Evolutionary conservation across 257 asterid genomes (phyloP).

Genomic region (Salvia rosmarinus): DNA sequence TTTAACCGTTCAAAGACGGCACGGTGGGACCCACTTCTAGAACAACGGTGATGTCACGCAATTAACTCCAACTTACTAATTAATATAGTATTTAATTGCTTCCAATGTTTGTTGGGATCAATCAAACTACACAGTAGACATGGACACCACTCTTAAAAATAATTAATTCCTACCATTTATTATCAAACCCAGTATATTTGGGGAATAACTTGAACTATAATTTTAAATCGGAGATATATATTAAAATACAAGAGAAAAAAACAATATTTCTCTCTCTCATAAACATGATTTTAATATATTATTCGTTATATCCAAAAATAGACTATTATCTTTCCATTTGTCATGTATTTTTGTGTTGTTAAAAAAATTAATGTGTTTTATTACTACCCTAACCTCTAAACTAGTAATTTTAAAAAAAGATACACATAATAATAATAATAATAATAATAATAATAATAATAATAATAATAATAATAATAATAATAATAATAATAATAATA

Average conservation of each 20-base stretch:
- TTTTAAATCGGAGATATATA: neutral
- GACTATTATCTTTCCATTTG: neutral
- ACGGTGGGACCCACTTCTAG: conserved; percentile 31
- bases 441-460: too few species aligned
- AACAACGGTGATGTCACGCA: conserved; percentile 16
- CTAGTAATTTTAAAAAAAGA: too few species aligned
- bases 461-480: too few species aligned
- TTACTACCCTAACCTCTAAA: too few species aligned
- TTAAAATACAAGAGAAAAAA: too few species aligned
- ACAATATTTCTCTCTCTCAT: neutral
- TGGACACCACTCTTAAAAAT: conserved; percentile 34
- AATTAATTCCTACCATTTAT: conserved; percentile 1
- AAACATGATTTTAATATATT: neutral
- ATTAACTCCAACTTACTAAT: too few species aligned
- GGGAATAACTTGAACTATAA: neutral
- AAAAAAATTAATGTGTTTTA: too few species aligned
- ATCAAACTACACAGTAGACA: conserved; percentile 6
- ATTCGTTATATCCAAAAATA: neutral
- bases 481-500: too few species aligned
- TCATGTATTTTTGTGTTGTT: too few species aligned
- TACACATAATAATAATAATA: too few species aligned
- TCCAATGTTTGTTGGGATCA: neutral
- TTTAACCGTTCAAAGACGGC: too few species aligned
- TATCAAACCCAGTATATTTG: neutral
- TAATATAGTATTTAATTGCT: neutral